A percentile compares a stretch with the other conserved stretches of the same genome.
Conservation (phyloP, 2,329 filamentous ascomycete genomes). For the Colletotrichum sp. region DNA sequence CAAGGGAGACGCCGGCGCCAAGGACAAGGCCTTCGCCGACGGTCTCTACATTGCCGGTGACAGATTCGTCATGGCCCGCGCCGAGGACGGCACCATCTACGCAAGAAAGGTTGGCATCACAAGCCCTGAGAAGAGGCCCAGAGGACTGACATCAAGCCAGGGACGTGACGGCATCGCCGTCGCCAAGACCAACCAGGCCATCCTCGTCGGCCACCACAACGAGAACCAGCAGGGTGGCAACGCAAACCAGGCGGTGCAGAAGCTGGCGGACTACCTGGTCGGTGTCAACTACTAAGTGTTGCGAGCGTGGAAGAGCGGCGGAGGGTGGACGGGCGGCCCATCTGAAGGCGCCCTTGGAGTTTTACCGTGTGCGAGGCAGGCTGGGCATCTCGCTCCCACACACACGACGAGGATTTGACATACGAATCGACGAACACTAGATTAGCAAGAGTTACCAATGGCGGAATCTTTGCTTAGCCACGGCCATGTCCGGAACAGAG, state of each 20-base stretch:
- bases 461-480: slow-evolving; percentile 17
- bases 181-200: slow-evolving; percentile 86
- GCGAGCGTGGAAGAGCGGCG: slow-evolving; percentile 1
- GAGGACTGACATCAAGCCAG: slow-evolving; percentile 33
- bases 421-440: slow-evolving; percentile 23
- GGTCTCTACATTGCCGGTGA: slow-evolving; percentile 79
- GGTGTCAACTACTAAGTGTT: slow-evolving; percentile 72
- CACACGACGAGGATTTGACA: slow-evolving; percentile 16
- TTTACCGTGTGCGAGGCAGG: slow-evolving; percentile 16
- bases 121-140: slow-evolving; percentile 9
- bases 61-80: slow-evolving; percentile 79
- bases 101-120: slow-evolving; percentile 76
- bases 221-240: slow-evolving; percentile 76
- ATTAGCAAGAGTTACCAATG: slow-evolving; percentile 21
- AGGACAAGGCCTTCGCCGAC: slow-evolving; percentile 71
- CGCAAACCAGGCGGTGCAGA: slow-evolving; percentile 79
- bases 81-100: slow-evolving; percentile 81
- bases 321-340: background rate
- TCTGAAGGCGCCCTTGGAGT: background rate
- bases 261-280: slow-evolving; percentile 87
- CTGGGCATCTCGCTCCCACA: slow-evolving; percentile 20
- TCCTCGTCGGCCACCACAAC: slow-evolving; percentile 87
- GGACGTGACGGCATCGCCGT: slow-evolving; percentile 82
- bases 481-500: background rate
- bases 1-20: slow-evolving; percentile 45